phyloP scores from a whole-genome alignment of 2,329 filamentous ascomycete genomes.

The Penicillium sp. region DNA sequence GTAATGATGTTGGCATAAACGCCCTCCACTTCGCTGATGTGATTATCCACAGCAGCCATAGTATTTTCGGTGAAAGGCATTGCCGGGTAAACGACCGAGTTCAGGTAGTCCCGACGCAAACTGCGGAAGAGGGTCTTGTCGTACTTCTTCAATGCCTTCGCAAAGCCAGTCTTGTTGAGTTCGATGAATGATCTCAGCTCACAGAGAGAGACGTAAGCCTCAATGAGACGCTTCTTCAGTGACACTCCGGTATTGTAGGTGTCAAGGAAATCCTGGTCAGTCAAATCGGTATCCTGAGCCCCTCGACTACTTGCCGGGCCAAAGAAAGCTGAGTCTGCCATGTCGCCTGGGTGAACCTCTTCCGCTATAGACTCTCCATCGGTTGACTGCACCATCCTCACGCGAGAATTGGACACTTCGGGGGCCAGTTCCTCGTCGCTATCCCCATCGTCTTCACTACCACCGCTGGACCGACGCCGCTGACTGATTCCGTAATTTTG shows the following conservation, averaged over 20 bases:
- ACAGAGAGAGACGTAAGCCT: conserved; percentile 84
- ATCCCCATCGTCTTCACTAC: conserved; percentile 46
- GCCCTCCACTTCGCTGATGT: conserved; percentile 69
- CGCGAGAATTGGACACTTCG: conserved; percentile 7
- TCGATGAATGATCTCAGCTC: conserved; percentile 95
- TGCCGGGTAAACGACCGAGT: conserved; percentile 66
- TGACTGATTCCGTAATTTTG: conserved; percentile 46
- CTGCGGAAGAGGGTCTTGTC: conserved; percentile 90
- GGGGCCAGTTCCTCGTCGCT: conserved; percentile 57
- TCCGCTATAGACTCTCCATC: conserved; percentile 28
- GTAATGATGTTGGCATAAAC: conserved; percentile 80
- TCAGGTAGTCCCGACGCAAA: conserved; percentile 72
- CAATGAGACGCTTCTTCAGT: conserved; percentile 84
- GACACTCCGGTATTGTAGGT: conserved; percentile 71
- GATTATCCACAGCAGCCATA: conserved; percentile 63
- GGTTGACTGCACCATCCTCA: conserved; percentile 21
- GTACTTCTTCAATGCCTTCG: conserved; percentile 96
- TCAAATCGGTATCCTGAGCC: conserved; percentile 66
- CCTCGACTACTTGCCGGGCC: conserved; percentile 22
- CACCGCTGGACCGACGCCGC: conserved; percentile 45
- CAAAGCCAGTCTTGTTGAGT: conserved; percentile 93
- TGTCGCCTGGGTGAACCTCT: conserved; percentile 29
- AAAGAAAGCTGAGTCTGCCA: conserved; percentile 35
- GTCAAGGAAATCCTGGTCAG: conserved; percentile 65
- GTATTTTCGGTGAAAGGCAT: conserved; percentile 76